phyloP scores from a whole-genome alignment of 2,329 filamentous ascomycete genomes.

The Botrytis medusae region DNA sequence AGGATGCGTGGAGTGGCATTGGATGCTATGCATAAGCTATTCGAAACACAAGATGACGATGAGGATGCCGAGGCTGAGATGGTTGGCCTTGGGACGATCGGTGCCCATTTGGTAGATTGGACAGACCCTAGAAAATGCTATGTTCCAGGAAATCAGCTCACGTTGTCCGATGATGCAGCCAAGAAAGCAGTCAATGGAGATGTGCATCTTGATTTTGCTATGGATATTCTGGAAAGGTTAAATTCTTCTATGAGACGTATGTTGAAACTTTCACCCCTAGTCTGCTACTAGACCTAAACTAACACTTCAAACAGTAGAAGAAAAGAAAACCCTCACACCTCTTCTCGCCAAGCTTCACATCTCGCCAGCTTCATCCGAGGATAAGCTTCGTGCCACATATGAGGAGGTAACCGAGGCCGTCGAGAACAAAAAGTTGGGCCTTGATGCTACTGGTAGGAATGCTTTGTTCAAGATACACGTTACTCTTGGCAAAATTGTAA shows the following conservation, averaged over 20 bases:
- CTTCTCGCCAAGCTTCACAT: constrained; percentile 83
- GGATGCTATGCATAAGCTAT: constrained; percentile 71
- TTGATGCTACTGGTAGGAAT: constrained; percentile 62
- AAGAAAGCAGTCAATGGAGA: constrained; percentile 70
- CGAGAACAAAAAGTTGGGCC: constrained; percentile 55
- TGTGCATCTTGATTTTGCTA: constrained; percentile 77
- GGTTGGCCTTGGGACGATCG: constrained; percentile 75
- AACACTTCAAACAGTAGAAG: constrained; percentile 60
- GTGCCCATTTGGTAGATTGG: constrained; percentile 87
- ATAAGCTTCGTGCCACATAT: constrained; percentile 58
- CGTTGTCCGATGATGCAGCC: constrained; percentile 52
- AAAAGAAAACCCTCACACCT: constrained; percentile 77
- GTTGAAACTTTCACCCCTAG: constrained; percentile 36
- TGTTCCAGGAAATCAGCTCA: constrained; percentile 46
- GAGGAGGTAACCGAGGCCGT: constrained; percentile 60
- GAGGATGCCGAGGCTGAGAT: constrained; percentile 75
- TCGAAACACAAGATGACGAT: constrained; percentile 71
- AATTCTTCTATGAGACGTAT: constrained; percentile 66
- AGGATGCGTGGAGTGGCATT: constrained; percentile 75
- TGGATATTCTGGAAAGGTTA: constrained; percentile 73
- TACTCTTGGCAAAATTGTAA: constrained; percentile 66
- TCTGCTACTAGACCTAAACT: not conserved
- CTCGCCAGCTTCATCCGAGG: constrained; percentile 61
- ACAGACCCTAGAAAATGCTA: constrained; percentile 85
- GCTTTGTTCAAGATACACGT: constrained; percentile 68